A percentile compares a stretch with the other conserved stretches of the same genome.
phyloP scores from a whole-genome alignment of 2,329 filamentous ascomycete species.

The Cladophialophora exuberans region DNA sequence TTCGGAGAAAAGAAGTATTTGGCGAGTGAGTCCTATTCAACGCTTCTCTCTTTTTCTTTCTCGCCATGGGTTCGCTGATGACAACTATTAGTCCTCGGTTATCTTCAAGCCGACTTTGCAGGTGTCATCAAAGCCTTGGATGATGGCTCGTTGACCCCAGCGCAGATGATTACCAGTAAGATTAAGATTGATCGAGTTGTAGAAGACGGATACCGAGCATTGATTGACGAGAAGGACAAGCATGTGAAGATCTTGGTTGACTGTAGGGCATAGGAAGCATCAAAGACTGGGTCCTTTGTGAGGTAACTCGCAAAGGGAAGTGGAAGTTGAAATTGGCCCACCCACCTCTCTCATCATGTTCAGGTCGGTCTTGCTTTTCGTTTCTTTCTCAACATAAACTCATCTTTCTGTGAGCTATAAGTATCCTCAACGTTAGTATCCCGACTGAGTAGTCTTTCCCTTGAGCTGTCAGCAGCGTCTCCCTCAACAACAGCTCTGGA shows the following conservation, averaged over 20 bases:
- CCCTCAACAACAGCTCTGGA: too few relatives aligned
- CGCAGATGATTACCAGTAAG: constrained; percentile 64
- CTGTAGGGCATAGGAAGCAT: constrained; percentile 23
- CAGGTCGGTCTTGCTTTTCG: too few relatives aligned
- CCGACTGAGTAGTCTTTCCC: too few relatives aligned
- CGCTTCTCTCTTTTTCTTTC: neutral
- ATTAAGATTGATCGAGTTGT: constrained; percentile 61
- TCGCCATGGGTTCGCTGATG: neutral
- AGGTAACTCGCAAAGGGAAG: too few relatives aligned
- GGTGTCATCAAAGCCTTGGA: constrained; percentile 58
- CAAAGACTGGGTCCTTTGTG: too few relatives aligned
- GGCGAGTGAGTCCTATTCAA: constrained; percentile 40
- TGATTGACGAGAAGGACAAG: constrained; percentile 63
- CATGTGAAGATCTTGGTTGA: constrained; percentile 65
- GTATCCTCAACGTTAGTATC: too few relatives aligned
- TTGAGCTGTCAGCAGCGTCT: too few relatives aligned
- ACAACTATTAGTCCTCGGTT: constrained; percentile 46
- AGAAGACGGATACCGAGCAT: constrained; percentile 59
- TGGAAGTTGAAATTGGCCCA: too few relatives aligned
- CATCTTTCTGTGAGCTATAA: too few relatives aligned
- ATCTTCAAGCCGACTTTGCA: constrained; percentile 58
- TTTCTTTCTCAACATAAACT: too few relatives aligned
- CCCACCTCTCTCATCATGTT: too few relatives aligned
- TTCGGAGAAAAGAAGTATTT: constrained; percentile 58
- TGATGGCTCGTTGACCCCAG: constrained; percentile 55